These are phyloP conservation scores for Suillus fuscotomentosus DNA, from an alignment of 768 basidiomycete genomes.

Conservation along the genomic window DNA sequence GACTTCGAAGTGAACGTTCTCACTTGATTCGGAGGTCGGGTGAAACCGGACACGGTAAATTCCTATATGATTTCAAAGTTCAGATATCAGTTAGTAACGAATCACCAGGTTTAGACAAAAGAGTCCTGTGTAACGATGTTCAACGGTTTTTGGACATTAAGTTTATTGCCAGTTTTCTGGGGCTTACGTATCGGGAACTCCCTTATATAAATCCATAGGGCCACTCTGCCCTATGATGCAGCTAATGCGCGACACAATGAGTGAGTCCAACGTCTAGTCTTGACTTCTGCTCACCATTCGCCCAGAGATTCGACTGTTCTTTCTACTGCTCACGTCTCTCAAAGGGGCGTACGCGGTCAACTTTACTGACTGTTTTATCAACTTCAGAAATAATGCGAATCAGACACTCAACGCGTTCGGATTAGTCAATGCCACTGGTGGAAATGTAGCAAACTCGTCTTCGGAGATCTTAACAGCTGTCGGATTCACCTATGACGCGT, in stretches of 20 bases:
- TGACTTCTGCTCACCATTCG: background rate
- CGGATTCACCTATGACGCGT: slow-evolving; percentile 13
- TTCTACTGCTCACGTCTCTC: background rate
- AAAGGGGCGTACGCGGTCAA: background rate
- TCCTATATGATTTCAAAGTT: background rate
- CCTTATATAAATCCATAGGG: background rate
- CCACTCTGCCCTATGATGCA: background rate
- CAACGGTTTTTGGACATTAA: background rate
- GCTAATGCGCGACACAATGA: background rate
- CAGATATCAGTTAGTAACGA: background rate
- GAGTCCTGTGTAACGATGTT: background rate
- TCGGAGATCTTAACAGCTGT: slow-evolving; percentile 6
- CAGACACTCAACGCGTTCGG: background rate
- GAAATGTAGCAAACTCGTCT: background rate
- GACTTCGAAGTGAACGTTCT: background rate
- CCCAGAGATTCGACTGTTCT: background rate
- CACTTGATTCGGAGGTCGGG: background rate
- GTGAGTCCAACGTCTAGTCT: background rate
- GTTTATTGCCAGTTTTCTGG: background rate
- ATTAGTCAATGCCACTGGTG: slow-evolving; percentile 3
- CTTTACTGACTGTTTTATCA: slow-evolving; percentile 12
- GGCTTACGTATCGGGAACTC: background rate
- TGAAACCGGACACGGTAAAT: background rate
- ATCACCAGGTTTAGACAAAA: background rate
- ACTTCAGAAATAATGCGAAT: slow-evolving; percentile 7